Conservation (phyloP, 2,329 filamentous ascomycete genomes). For the Pseudogymnoascus sp. region DNA sequence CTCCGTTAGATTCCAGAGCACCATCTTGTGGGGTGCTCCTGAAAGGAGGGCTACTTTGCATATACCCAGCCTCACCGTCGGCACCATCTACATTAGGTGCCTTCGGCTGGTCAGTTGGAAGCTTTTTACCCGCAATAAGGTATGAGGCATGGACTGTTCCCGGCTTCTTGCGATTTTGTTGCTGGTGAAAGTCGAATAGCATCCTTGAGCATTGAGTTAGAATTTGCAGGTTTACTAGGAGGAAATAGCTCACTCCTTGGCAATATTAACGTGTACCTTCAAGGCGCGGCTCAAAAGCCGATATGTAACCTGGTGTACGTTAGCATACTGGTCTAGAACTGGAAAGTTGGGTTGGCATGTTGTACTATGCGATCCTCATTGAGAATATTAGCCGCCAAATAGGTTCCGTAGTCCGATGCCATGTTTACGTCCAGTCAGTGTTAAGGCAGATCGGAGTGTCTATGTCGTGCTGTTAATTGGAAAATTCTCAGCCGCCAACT, state of each 20-base stretch:
- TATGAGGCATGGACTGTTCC: conserved; percentile 88
- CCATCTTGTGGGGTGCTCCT: conserved; percentile 41
- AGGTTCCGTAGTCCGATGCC: conserved; percentile 27
- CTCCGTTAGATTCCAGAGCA: conserved; percentile 39
- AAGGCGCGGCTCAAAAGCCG: conserved; percentile 74
- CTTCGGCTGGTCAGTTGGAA: neutral
- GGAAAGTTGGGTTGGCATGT: neutral
- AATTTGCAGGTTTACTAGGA: neutral
- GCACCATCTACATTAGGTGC: neutral
- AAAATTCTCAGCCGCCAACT: neutral
- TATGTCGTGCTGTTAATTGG: neutral
- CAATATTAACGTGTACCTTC: conserved; percentile 76
- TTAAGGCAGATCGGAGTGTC: neutral
- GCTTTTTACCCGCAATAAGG: conserved; percentile 66
- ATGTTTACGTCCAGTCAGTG: neutral
- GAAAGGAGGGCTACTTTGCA: conserved; percentile 52
- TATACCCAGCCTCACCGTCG: conserved; percentile 60
- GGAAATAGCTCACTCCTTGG: conserved; percentile 63
- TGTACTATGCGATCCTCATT: conserved; percentile 30
- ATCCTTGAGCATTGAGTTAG: conserved; percentile 50
- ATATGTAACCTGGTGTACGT: conserved; percentile 68
- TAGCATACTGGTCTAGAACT: neutral
- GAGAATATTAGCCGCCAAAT: conserved; percentile 29
- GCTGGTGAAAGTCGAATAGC: conserved; percentile 76
- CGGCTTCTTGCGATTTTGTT: conserved; percentile 68